Evolutionary conservation across 2,329 filamentous ascomycete species (phyloP).

Genomic region (Cercospora sesami): DNA sequence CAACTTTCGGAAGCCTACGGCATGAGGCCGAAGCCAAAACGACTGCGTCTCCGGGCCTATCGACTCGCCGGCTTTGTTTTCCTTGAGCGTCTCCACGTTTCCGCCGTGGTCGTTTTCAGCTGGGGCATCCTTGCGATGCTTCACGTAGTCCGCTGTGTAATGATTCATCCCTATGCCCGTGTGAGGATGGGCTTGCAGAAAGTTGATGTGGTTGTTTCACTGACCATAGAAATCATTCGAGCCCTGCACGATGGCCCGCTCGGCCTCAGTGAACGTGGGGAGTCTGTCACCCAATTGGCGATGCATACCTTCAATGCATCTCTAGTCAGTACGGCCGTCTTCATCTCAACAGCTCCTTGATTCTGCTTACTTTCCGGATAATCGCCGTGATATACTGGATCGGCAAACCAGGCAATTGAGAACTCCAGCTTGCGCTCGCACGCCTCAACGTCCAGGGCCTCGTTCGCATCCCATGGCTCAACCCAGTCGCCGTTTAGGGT

Average conservation of each 20-base stretch:
- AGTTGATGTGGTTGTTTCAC: conserved; percentile 15
- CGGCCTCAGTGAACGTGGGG: conserved; percentile 71
- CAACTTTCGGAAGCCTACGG: conserved; percentile 74
- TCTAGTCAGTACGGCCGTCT: conserved; percentile 9
- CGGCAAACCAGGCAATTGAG: conserved; percentile 82
- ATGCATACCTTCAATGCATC: conserved; percentile 58
- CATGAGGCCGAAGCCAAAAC: conserved; percentile 75
- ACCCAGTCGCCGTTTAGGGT: conserved; percentile 73
- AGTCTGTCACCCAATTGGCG: conserved; percentile 77
- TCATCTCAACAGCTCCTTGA: conserved; percentile 8
- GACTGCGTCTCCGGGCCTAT: conserved; percentile 83
- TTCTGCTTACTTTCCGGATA: conserved; percentile 66
- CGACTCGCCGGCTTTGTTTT: conserved; percentile 67
- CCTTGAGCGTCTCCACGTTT: conserved; percentile 69
- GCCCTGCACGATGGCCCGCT: conserved; percentile 72
- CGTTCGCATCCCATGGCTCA: conserved; percentile 78
- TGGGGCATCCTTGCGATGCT: conserved; percentile 61
- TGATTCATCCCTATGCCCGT: conserved; percentile 58
- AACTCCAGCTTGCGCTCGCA: conserved; percentile 82
- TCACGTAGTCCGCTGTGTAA: conserved; percentile 86
- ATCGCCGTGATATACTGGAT: conserved; percentile 80
- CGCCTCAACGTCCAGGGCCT: conserved; percentile 73
- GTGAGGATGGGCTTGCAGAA: conserved; percentile 2
- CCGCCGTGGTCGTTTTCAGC: conserved; percentile 69
- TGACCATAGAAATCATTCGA: conserved; percentile 85